Conservation (phyloP, 805 yeast genomes). For the Kodamaea kakaduensis region DNA sequence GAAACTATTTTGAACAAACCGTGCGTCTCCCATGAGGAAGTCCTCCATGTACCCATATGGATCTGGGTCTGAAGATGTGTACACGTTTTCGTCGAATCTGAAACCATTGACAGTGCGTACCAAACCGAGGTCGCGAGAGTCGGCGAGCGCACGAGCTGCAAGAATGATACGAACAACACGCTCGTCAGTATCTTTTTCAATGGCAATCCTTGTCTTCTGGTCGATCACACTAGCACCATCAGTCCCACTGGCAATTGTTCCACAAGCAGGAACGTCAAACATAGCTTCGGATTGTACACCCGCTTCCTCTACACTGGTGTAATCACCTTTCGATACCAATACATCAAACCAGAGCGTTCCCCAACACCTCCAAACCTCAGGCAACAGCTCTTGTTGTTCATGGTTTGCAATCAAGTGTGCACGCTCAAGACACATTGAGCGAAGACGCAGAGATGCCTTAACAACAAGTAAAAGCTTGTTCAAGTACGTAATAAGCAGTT, state of each 20-base stretch:
- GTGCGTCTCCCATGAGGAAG: slow-evolving; percentile 36
- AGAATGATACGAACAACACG: slow-evolving; percentile 50
- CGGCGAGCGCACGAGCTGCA: slow-evolving; percentile 49
- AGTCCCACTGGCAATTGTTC: slow-evolving; percentile 31
- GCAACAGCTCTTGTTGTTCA: slow-evolving; percentile 45
- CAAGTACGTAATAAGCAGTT: slow-evolving; percentile 56
- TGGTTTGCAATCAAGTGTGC: slow-evolving; percentile 12
- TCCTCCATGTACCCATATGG: slow-evolving; percentile 28
- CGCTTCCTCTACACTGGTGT: slow-evolving; percentile 44
- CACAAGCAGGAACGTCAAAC: slow-evolving; percentile 66
- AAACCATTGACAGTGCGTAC: slow-evolving; percentile 45
- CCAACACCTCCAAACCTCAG: slow-evolving; percentile 84
- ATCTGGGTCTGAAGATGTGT: slow-evolving; percentile 23
- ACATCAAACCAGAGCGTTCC: slow-evolving; percentile 78
- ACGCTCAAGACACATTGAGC: slow-evolving; percentile 4
- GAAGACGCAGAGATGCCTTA: slow-evolving; percentile 23
- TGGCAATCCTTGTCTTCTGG: slow-evolving; percentile 18
- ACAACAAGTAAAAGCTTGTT: slow-evolving; percentile 49
- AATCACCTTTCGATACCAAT: slow-evolving; percentile 51
- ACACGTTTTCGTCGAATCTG: slow-evolving; percentile 33
- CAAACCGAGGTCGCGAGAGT: slow-evolving; percentile 51
- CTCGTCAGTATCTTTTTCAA: slow-evolving; percentile 44
- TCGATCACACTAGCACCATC: slow-evolving; percentile 8
- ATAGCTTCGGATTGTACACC: slow-evolving; percentile 53
- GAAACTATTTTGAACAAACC: slow-evolving; percentile 40